phyloP scores from a whole-genome alignment of 257 asterid species.

The Voacanga thouarsii region DNA sequence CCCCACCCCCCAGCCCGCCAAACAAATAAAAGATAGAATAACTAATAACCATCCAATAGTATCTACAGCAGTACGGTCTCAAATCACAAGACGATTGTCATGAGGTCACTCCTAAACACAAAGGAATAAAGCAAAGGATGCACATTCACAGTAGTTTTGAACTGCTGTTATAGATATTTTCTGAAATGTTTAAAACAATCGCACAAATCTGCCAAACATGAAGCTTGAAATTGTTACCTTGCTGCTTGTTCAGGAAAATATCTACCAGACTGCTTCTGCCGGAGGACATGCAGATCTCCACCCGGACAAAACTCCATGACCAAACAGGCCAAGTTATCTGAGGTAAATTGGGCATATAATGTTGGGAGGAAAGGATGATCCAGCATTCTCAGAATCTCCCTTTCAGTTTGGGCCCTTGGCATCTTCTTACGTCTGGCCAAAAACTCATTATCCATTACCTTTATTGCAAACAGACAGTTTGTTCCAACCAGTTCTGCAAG shows the following conservation, averaged over 20 bases:
- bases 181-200: not conserved
- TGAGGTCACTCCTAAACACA: not conserved
- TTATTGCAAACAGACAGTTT: constrained; percentile 65
- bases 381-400: constrained; percentile 79
- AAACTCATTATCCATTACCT: constrained; percentile 91
- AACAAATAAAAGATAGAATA: not conserved
- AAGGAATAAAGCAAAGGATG: not conserved
- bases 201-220: not conserved
- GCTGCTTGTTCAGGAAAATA: constrained; percentile 82
- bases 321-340: constrained; percentile 75
- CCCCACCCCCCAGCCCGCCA: not conserved
- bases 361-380: constrained; percentile 99
- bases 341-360: constrained; percentile 77
- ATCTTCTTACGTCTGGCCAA: constrained; percentile 70
- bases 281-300: constrained; percentile 88
- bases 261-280: constrained; percentile 82
- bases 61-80: not conserved
- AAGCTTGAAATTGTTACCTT: constrained; percentile 41
- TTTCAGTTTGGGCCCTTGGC: constrained; percentile 85
- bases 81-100: not conserved
- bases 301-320: constrained; percentile 98
- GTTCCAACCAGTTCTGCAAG: constrained; percentile 74
- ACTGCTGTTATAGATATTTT: not conserved
- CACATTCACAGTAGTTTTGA: not conserved
- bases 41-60: not conserved